Evolutionary conservation across 805 yeast genomes (phyloP).

Genomic region (Blastobotrys americana): DNA sequence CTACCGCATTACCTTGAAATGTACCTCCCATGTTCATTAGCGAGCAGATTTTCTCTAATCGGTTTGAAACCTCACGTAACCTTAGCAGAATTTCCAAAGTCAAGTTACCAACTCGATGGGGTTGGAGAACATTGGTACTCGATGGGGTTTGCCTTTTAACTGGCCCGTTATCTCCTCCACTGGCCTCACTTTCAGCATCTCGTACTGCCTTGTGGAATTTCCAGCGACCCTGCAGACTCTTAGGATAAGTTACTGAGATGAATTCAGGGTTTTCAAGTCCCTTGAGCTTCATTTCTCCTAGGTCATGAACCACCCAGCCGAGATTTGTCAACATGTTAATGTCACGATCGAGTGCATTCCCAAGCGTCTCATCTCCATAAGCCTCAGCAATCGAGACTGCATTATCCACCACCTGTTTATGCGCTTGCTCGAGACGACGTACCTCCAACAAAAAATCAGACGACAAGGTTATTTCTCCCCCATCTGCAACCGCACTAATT

Average conservation of each 20-base stretch:
- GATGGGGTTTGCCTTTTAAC: conserved; percentile 2
- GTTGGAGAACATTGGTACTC: too few species aligned
- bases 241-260: conserved; percentile 73
- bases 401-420: conserved; percentile 27
- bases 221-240: conserved; percentile 18
- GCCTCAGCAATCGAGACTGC: conserved; percentile 33
- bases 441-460: conserved; percentile 74
- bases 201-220: conserved; percentile 13
- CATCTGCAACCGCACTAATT: conserved; percentile 91
- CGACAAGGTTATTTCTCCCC: conserved; percentile 92
- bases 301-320: conserved; percentile 58
- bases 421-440: conserved; percentile 35
- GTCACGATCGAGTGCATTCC: conserved; percentile 58
- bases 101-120: conserved; percentile 13
- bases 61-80: conserved; percentile 17
- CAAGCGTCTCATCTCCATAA: conserved; percentile 39
- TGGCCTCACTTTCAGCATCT: conserved; percentile 8
- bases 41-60: conserved; percentile 23
- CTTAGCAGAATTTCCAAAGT: conserved; percentile 15
- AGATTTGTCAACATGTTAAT: conserved; percentile 54
- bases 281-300: conserved; percentile 85
- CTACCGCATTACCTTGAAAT: conserved; percentile 3
- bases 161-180: not conserved
- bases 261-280: conserved; percentile 92
- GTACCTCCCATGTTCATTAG: conserved; percentile 10